These are phyloP conservation scores for Daldinia decipiens DNA, from an alignment of 495 filamentous ascomycete species.

Conservation along the genomic window DNA sequence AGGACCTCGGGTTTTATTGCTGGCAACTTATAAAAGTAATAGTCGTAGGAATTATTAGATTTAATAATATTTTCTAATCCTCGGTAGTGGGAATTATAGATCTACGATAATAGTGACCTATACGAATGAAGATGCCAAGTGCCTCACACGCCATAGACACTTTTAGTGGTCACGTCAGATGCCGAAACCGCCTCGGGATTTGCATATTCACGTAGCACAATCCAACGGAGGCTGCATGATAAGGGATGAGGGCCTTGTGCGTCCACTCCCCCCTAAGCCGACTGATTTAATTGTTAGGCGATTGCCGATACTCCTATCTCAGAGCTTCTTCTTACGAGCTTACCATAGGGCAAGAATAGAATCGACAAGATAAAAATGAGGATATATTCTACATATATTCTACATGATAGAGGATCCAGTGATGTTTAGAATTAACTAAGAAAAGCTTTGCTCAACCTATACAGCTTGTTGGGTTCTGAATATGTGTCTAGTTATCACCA, in stretches of 20 bases:
- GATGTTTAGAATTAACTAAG: not conserved
- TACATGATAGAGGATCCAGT: not conserved
- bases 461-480: not conserved
- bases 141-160: not conserved
- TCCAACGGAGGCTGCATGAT: not conserved
- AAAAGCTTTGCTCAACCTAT: not conserved
- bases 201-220: not conserved
- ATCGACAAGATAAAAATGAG: not conserved
- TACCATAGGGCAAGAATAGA: not conserved
- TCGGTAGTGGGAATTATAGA: not conserved
- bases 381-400: not conserved
- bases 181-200: not conserved
- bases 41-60: not conserved
- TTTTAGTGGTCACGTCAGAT: conserved; percentile 1
- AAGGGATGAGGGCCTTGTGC: not conserved
- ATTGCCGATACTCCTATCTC: not conserved
- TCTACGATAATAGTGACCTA: not conserved
- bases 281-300: not conserved
- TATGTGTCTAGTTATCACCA: not conserved
- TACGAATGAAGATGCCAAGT: not conserved
- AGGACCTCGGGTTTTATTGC: not conserved
- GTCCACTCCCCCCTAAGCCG: not conserved
- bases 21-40: not conserved
- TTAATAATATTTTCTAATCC: not conserved
- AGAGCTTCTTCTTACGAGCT: not conserved